phyloP scores from a whole-genome alignment of 768 basidiomycete species.

The Phylloporus sp. region DNA sequence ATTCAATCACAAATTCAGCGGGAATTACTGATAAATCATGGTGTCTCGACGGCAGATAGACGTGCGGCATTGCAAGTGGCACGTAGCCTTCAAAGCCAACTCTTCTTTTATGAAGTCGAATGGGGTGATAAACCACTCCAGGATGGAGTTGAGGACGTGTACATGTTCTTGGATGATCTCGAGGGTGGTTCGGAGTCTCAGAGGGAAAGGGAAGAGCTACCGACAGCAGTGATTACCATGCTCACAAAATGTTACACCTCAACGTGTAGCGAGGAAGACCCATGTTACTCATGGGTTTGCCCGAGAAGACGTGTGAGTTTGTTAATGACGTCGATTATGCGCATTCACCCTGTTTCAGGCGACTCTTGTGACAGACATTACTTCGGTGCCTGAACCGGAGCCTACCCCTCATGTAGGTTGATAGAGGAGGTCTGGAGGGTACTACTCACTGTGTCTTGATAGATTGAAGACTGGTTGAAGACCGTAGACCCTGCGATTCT shows the following conservation, averaged over 20 bases:
- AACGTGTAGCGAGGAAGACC: slow-evolving; percentile 72
- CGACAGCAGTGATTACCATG: slow-evolving; percentile 87
- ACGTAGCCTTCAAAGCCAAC: slow-evolving; percentile 83
- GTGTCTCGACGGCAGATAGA: slow-evolving; percentile 71
- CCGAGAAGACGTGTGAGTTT: slow-evolving; percentile 55
- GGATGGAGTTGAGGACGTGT: slow-evolving; percentile 90
- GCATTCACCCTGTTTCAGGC: slow-evolving; percentile 22
- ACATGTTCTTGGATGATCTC: slow-evolving; percentile 85
- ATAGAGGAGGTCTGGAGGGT: slow-evolving; percentile 25
- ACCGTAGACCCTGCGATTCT: slow-evolving; percentile 49
- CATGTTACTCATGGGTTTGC: slow-evolving; percentile 83
- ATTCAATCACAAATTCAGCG: slow-evolving; percentile 85
- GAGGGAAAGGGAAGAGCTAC: slow-evolving; percentile 66
- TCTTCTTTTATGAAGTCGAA: slow-evolving; percentile 97
- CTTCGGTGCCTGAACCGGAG: slow-evolving; percentile 27
- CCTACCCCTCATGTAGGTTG: slow-evolving; percentile 25
- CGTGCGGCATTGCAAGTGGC: slow-evolving; percentile 85
- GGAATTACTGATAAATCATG: slow-evolving; percentile 73
- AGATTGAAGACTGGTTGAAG: slow-evolving; percentile 49
- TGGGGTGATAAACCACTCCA: slow-evolving; percentile 82
- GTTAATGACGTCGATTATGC: neutral
- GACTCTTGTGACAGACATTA: slow-evolving; percentile 19
- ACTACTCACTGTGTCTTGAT: slow-evolving; percentile 1
- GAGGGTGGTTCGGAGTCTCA: slow-evolving; percentile 59
- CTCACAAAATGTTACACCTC: slow-evolving; percentile 89